Conservation (phyloP, 306 rosid genomes). For the Prunus padus region DNA sequence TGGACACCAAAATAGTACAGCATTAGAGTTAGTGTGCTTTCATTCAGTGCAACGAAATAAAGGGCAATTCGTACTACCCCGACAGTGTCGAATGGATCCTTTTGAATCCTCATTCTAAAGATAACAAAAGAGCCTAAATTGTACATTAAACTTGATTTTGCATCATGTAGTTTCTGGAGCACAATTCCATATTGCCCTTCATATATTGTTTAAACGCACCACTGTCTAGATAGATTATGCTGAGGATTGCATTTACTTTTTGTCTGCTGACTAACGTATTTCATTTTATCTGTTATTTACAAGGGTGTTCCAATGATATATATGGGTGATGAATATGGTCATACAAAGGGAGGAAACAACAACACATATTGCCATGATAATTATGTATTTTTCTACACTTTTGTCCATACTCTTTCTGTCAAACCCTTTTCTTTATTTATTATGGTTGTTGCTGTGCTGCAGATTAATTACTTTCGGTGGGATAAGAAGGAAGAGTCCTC, state of each 20-base stretch:
- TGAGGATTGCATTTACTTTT: constrained; percentile 8
- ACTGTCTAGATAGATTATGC: constrained; percentile 13
- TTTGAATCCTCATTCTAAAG: neutral
- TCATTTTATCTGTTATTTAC: constrained; percentile 15
- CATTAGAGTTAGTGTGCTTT: neutral
- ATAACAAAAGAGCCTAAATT: neutral
- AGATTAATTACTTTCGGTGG: constrained; percentile 91
- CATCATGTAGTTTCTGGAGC: neutral
- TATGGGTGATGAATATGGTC: constrained; percentile 99
- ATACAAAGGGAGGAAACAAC: constrained; percentile 98
- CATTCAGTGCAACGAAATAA: neutral
- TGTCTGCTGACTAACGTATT: constrained; percentile 7
- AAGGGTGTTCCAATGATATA: constrained; percentile 96
- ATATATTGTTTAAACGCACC: neutral
- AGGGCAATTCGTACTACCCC: neutral
- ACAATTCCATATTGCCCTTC: neutral
- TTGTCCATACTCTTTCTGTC: constrained; percentile 14
- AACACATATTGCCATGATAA: constrained; percentile 97
- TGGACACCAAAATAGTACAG: neutral
- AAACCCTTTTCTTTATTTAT: constrained; percentile 18
- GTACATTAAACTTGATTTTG: neutral
- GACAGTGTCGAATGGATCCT: neutral
- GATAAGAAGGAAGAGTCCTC: constrained; percentile 80
- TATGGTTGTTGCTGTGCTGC: constrained; percentile 30
- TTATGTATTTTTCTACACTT: constrained; percentile 52